Conservation (phyloP, 352 stramenopile species). For the Phytophthora gonapodyides region DNA sequence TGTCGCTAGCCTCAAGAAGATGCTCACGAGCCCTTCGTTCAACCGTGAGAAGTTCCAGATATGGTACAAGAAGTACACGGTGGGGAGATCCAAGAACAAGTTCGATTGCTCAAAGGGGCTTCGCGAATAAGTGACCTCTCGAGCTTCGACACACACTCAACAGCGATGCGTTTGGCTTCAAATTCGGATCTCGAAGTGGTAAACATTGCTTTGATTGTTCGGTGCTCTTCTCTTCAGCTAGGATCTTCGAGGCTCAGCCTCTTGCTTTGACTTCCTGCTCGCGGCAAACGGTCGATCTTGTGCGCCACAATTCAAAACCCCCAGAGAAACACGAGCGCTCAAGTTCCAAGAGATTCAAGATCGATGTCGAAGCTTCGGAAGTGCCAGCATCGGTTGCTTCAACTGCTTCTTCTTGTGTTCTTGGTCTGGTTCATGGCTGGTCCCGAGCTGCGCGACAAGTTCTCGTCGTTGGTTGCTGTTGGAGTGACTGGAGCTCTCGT, state of each 20-base stretch:
- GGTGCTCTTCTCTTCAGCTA: background rate
- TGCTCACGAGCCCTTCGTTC: too few relatives aligned
- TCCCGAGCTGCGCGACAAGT: background rate
- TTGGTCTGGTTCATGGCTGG: background rate
- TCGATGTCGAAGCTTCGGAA: conserved; percentile 7
- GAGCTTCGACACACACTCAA: too few relatives aligned
- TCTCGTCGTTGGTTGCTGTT: background rate
- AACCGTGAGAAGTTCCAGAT: too few relatives aligned
- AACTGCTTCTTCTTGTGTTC: background rate
- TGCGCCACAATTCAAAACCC: conserved; percentile 6
- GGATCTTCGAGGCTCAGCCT: background rate
- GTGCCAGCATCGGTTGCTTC: conserved; percentile 2
- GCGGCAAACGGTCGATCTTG: background rate
- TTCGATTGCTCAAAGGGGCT: too few relatives aligned
- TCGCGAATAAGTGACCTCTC: too few relatives aligned
- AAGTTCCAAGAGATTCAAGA: conserved; percentile 1
- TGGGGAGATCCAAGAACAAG: too few relatives aligned
- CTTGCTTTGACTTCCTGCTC: too few relatives aligned
- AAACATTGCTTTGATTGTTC: conserved; percentile 14
- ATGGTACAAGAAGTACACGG: too few relatives aligned
- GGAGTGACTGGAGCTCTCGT: background rate
- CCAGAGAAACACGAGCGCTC: background rate
- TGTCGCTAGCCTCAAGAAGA: too few relatives aligned
- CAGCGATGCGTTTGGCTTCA: too few relatives aligned
- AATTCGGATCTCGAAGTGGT: background rate